A percentile compares a stretch with the other conserved stretches of the same genome.
phyloP scores from a whole-genome alignment of 768 basidiomycete species.

The Suillus luteus region DNA sequence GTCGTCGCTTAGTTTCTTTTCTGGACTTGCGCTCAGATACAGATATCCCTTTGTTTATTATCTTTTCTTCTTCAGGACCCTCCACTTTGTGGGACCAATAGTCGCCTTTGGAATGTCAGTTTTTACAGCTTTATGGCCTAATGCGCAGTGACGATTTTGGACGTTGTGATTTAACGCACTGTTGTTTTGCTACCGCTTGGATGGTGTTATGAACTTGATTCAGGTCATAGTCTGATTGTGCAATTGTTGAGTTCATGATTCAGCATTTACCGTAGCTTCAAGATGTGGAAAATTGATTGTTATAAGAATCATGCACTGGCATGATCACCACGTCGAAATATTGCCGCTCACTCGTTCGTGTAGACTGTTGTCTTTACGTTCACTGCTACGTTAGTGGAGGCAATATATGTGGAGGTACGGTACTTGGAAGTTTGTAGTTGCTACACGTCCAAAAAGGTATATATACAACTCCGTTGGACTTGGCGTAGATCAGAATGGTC shows the following conservation, averaged over 20 bases:
- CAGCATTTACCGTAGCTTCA: background rate
- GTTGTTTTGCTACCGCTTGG: slow-evolving; percentile 1
- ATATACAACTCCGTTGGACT: background rate
- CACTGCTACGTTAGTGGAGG: background rate
- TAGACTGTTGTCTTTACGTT: background rate
- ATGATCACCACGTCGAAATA: background rate
- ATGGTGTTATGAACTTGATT: slow-evolving; percentile 5
- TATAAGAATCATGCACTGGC: background rate
- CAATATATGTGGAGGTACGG: background rate
- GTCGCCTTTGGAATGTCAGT: slow-evolving; percentile 3
- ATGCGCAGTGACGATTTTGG: slow-evolving; percentile 7
- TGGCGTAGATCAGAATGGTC: background rate
- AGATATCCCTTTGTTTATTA: slow-evolving; percentile 9
- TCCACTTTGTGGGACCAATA: background rate
- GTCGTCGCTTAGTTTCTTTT: slow-evolving; percentile 24
- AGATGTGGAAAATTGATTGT: background rate
- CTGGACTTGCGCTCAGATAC: background rate
- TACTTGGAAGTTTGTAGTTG: background rate
- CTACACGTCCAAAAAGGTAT: background rate
- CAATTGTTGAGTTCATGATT: background rate
- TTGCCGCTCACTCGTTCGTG: background rate
- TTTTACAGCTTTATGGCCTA: background rate
- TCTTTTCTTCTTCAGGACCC: background rate
- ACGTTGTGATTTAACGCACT: background rate
- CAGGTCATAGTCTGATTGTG: background rate